Base-by-base conservation (phyloP, 306 rosid genomes). In the Quercus engelmannii region DNA sequence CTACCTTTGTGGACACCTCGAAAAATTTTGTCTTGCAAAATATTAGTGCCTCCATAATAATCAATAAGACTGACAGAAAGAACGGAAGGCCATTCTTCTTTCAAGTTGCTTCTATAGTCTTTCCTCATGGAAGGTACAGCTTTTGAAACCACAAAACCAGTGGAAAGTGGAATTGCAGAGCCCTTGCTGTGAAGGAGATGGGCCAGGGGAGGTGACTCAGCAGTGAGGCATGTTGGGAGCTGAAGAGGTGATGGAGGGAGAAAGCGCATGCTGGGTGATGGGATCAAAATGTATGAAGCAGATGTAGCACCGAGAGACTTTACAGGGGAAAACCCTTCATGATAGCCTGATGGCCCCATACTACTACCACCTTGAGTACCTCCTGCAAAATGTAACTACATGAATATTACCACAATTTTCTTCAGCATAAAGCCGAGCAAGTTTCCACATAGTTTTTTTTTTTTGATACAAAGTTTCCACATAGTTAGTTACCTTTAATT, bases 121-220 rank as follows among this genome's bases (percentile, higher is more conserved):
- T 83, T 92, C 80, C 97, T 90, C 97, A 91, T 92, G 23, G 97
- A 87, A 52, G 98, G 89, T 58, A 92, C 97, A 15, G 98, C 98
- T 88, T 93, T 95, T 35, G 99, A 95, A 82, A 93, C 92, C 62
- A 89, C 93, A 61, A 92, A 95, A 73, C 98, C 97, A 15, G 99
- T 91, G 52, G 98, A 91, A 67, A 92, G 90, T 0, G 99, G 97
- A 85, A 93, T 92, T 17, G 99, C 98, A 73, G 96, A 89, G 79
- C 99, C 99, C 83, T 95, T 95, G 82, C 99, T 95, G 85, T 93
- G 99, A 74, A 95, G 99, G 80, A 95, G 91, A 86, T 95, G 99
- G 72, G 99, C 99, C 35, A 95, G 86, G 17, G 99, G 99, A 13
- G 99, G 99, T 63, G 99, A 95, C 83, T 93, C 99, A 4, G 99